Conservation (phyloP, 2,329 filamentous ascomycete species). For the Pseudocercospora crystallina region DNA sequence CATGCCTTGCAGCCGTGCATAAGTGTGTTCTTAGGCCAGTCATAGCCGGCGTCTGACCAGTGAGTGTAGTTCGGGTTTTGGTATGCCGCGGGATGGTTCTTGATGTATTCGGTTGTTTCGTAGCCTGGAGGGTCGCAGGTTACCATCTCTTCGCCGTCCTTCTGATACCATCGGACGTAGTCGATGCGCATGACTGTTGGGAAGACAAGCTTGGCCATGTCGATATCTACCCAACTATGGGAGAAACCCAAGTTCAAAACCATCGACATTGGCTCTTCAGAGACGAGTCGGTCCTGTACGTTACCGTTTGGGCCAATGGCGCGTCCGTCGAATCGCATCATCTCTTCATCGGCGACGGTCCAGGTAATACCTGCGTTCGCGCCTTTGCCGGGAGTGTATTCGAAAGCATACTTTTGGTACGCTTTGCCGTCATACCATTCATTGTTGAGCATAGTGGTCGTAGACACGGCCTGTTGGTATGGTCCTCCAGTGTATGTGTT, state of each 20-base stretch:
- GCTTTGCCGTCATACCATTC: slow-evolving; percentile 55
- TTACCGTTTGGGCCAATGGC: slow-evolving; percentile 57
- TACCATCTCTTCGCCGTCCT: slow-evolving; percentile 46
- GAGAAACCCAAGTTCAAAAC: slow-evolving; percentile 56
- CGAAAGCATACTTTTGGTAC: slow-evolving; percentile 58
- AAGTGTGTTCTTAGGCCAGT: slow-evolving; percentile 46
- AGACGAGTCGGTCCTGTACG: slow-evolving; percentile 48
- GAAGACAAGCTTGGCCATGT: slow-evolving; percentile 47
- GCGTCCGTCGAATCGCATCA: slow-evolving; percentile 53
- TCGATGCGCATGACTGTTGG: slow-evolving; percentile 56
- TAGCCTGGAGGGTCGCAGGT: slow-evolving; percentile 58
- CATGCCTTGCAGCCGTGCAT: slow-evolving; percentile 40
- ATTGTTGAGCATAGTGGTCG: slow-evolving; percentile 55
- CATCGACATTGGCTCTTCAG: slow-evolving; percentile 56
- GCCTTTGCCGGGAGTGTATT: slow-evolving; percentile 52
- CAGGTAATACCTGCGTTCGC: slow-evolving; percentile 51
- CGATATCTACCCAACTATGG: slow-evolving; percentile 50
- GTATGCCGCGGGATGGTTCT: slow-evolving; percentile 49
- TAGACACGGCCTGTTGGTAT: slow-evolving; percentile 58
- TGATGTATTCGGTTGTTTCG: slow-evolving; percentile 54
- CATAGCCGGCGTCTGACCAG: slow-evolving; percentile 39
- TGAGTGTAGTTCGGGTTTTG: slow-evolving; percentile 54
- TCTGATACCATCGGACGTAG: slow-evolving; percentile 57
- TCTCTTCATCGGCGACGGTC: slow-evolving; percentile 53
- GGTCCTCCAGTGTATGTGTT: slow-evolving; percentile 57